Evolutionary conservation across 2,329 filamentous ascomycete genomes (phyloP), one percentile per base, ranked within the genome.

Genomic region (Trichoderma polysporum): DNA sequence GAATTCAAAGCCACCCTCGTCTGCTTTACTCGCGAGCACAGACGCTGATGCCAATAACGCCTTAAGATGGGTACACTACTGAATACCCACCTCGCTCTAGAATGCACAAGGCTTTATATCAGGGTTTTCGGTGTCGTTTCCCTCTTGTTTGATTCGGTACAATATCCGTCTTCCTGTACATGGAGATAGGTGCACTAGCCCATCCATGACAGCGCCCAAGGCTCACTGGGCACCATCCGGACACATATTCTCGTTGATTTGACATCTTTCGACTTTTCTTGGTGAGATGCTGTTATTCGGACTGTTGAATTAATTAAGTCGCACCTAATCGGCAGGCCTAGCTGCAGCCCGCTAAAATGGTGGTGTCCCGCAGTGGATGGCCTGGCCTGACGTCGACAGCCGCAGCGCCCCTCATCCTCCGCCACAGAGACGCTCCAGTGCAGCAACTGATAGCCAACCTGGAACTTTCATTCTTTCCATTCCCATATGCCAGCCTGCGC

Each of bases 371-470:
- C 41, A 22, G 41, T 45, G 41, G 41, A 19, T 9, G 33, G 33
- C 13, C 15, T 27, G 53, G 53, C 53, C 53, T 57, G 53, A 57
- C 53, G 53, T 57, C 53, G 53, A 57, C 37, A 57, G 53, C 33
- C 53, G 53, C 53, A 37, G 53, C 50, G 50, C 60, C 60, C 60
- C 60, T 63, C 60, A 52, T 29, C 37, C 37, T 33, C 53, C 53
- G 53, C 53, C 19, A 56, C 39, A 35, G n/a, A 19, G 39, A 60
- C 7, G 15, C 49, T 19, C 15, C 13, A 17, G 27, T n/a, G 25
- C 49, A 10, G 37, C 12, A 17, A 13, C 37, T 17, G 9, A 39
- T 39, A 4, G 22, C 22, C 25, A 29, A 29, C 17, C 25, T 13
- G 27, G 12, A 22, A 7, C 45, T 27, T 17, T n/a, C n/a, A n/a